Percentiles rank a stretch among this genome's conserved stretches.
Conservation (phyloP, 306 rosid species). For the Argentina anserina region DNA sequence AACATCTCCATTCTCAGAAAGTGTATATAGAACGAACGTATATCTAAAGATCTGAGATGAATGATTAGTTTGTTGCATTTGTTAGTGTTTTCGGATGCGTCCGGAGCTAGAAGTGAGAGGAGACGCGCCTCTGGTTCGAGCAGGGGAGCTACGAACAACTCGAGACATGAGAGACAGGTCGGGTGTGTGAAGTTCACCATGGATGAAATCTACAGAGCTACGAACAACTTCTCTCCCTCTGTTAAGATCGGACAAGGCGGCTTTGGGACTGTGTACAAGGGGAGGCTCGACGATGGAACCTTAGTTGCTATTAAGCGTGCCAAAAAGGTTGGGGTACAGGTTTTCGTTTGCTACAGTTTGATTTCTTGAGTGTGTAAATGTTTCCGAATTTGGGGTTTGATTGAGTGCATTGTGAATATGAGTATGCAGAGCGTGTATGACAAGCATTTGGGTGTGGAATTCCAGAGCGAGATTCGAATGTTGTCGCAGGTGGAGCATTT, state of each 20-base stretch:
- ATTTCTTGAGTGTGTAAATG: not conserved
- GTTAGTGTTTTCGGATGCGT: slow-evolving; percentile 46
- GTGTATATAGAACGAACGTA: not conserved
- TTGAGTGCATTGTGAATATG: slow-evolving; percentile 18
- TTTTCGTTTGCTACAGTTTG: not conserved
- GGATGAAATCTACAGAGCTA: slow-evolving; percentile 66
- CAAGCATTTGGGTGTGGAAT: slow-evolving; percentile 74
- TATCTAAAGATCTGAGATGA: not conserved
- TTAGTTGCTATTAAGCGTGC: slow-evolving; percentile 86
- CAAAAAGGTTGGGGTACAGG: slow-evolving; percentile 60
- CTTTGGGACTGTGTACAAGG: slow-evolving; percentile 85
- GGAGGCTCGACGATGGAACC: slow-evolving; percentile 66
- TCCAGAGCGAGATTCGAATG: slow-evolving; percentile 83
- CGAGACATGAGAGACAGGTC: slow-evolving; percentile 47
- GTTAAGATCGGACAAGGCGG: slow-evolving; percentile 95
- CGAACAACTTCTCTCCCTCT: slow-evolving; percentile 78
- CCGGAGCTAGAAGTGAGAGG: slow-evolving; percentile 45
- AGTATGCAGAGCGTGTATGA: slow-evolving; percentile 59
- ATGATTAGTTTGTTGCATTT: slow-evolving; percentile 14
- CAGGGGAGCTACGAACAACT: slow-evolving; percentile 36
- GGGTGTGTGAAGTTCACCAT: slow-evolving; percentile 54
- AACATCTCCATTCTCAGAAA: not conserved
- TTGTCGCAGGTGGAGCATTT: slow-evolving; percentile 82
- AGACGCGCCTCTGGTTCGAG: slow-evolving; percentile 38
- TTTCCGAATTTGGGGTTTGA: slow-evolving; percentile 10